These are phyloP conservation scores for Vigna mungo DNA, from an alignment of 306 rosid species.

Conservation along the genomic window DNA sequence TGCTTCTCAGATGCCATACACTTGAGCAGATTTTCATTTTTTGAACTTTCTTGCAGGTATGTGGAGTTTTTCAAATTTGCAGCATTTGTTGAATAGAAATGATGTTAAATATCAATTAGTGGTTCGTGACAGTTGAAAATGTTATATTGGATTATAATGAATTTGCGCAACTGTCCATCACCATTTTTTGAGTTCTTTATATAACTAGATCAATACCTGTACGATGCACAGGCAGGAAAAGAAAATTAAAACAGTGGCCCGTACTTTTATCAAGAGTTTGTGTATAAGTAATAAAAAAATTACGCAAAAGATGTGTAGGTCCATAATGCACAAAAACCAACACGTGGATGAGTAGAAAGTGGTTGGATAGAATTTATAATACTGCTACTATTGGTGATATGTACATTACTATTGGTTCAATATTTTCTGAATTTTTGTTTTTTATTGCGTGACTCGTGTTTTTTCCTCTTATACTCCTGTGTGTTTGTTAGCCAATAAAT, in stretches of 20 bases:
- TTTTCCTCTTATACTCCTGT: slow-evolving; percentile 1
- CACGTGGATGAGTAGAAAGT: background rate
- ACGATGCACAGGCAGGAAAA: background rate
- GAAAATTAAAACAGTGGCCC: background rate
- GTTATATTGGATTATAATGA: slow-evolving; percentile 47
- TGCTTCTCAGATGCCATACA: slow-evolving; percentile 31
- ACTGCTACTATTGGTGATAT: slow-evolving; percentile 12
- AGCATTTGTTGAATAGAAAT: slow-evolving; percentile 59
- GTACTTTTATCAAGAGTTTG: background rate
- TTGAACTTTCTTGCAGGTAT: slow-evolving; percentile 58
- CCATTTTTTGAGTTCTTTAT: slow-evolving; percentile 49
- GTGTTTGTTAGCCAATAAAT: background rate
- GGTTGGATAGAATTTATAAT: background rate
- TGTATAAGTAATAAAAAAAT: background rate
- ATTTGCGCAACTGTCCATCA: slow-evolving; percentile 44
- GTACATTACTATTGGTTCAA: slow-evolving; percentile 46
- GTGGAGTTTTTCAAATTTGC: slow-evolving; percentile 56
- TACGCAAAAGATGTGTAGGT: background rate
- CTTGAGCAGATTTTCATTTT: slow-evolving; percentile 38
- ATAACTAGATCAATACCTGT: background rate
- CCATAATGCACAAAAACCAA: background rate
- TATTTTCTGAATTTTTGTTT: slow-evolving; percentile 35
- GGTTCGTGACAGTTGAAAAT: slow-evolving; percentile 53
- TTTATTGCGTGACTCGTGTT: background rate
- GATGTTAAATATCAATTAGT: slow-evolving; percentile 56